Conservation (phyloP, 192 early-diverging fungal species). For the Neocallimastix lanati region DNA sequence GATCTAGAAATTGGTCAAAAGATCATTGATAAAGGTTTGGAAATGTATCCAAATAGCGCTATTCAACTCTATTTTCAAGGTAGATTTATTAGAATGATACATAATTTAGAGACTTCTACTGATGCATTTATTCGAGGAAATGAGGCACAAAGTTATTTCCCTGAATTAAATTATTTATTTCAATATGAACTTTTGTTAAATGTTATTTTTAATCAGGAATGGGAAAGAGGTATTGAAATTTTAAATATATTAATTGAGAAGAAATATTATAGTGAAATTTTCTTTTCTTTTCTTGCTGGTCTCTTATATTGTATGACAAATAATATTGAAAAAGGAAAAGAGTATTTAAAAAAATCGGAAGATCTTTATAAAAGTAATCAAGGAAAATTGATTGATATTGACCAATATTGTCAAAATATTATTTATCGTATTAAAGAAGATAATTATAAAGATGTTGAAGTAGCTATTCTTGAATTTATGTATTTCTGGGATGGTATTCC, state of each 20-base stretch:
- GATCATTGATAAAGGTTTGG: neutral
- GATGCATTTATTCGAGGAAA: neutral
- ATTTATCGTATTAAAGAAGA: neutral
- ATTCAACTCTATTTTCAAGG: neutral
- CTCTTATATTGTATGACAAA: neutral
- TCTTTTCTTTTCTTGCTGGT: neutral
- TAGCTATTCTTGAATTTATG: neutral
- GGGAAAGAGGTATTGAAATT: neutral
- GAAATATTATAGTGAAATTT: neutral
- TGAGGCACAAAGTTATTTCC: neutral
- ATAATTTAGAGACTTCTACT: neutral
- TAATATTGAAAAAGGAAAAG: neutral
- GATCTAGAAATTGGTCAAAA: neutral
- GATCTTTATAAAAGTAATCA: neutral
- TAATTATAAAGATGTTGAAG: neutral
- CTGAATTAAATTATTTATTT: neutral
- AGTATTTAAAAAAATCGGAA: neutral
- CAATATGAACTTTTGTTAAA: neutral
- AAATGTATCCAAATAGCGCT: neutral
- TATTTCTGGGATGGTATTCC: neutral
- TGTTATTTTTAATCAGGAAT: neutral
- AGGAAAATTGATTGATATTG: neutral
- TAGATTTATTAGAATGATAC: neutral
- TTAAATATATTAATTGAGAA: neutral
- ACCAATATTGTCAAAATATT: neutral